phyloP scores from a whole-genome alignment of 305 asterid genomes.

The Solanum hybrid region DNA sequence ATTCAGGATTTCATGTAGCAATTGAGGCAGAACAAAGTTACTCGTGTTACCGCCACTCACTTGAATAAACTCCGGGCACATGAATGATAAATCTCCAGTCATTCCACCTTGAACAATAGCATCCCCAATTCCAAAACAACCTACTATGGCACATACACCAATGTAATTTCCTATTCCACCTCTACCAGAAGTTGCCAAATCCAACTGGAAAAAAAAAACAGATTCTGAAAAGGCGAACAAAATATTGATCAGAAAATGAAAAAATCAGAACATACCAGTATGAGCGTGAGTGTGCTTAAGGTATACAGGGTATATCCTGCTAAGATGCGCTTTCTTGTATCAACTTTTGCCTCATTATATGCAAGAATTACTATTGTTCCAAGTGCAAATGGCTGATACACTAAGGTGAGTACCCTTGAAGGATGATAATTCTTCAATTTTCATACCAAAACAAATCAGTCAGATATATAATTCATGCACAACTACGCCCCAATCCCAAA shows the following conservation, averaged over 20 bases:
- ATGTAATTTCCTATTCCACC: slow-evolving; percentile 56
- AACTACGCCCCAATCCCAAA: background rate
- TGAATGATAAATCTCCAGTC: slow-evolving; percentile 43
- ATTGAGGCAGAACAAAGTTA: background rate
- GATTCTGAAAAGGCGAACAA: background rate
- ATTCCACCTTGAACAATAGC: slow-evolving; percentile 77
- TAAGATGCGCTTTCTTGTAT: slow-evolving; percentile 30
- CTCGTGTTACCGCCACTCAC: slow-evolving; percentile 14
- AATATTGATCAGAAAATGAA: background rate
- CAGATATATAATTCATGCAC: background rate
- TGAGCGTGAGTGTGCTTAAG: slow-evolving; percentile 23
- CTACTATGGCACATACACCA: slow-evolving; percentile 57
- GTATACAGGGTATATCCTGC: slow-evolving; percentile 24
- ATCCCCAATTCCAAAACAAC: slow-evolving; percentile 71
- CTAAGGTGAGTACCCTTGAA: slow-evolving; percentile 32
- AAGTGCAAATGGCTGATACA: slow-evolving; percentile 35
- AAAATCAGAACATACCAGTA: slow-evolving; percentile 16
- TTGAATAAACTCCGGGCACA: slow-evolving; percentile 71
- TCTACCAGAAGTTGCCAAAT: slow-evolving; percentile 48
- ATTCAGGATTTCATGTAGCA: background rate
- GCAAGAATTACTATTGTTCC: slow-evolving; percentile 25
- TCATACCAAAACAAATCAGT: background rate
- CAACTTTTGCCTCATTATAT: slow-evolving; percentile 21
- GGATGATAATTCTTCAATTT: slow-evolving; percentile 27
- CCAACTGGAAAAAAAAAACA: slow-evolving; percentile 15